Conservation (phyloP, 768 basidiomycete species). For the Mrakia hoshinonis region DNA sequence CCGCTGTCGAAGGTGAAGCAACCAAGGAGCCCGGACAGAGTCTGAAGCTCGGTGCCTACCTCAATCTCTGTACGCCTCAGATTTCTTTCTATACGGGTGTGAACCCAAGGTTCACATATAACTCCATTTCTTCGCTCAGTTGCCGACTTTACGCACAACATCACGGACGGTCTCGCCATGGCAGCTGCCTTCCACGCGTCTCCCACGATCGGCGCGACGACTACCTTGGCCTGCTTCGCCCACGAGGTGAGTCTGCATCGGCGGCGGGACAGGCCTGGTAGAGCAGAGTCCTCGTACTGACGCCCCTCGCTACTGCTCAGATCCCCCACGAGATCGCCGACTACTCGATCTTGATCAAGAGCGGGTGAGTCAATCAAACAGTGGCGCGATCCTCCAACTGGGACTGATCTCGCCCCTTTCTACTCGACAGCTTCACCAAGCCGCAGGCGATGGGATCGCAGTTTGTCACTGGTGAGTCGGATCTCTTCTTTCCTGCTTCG, state of each 20-base stretch:
- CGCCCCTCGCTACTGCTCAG: too few species aligned
- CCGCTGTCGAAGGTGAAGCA: slow-evolving; percentile 31
- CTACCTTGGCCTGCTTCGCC: slow-evolving; percentile 66
- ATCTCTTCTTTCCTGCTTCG: slow-evolving; percentile 37
- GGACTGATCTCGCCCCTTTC: background rate
- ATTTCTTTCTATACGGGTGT: slow-evolving; percentile 49
- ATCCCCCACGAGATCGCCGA: slow-evolving; percentile 97
- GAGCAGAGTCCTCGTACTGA: too few species aligned
- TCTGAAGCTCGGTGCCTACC: slow-evolving; percentile 79
- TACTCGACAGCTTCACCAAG: slow-evolving; percentile 71
- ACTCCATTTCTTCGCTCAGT: background rate
- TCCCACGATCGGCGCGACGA: slow-evolving; percentile 83
- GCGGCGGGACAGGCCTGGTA: too few species aligned
- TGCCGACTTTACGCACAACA: slow-evolving; percentile 25
- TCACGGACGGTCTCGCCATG: slow-evolving; percentile 91
- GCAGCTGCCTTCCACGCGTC: slow-evolving; percentile 96
- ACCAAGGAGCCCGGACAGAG: slow-evolving; percentile 21
- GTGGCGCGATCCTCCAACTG: slow-evolving; percentile 38
- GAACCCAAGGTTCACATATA: background rate
- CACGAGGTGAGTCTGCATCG: background rate
- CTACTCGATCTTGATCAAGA: slow-evolving; percentile 71
- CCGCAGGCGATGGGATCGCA: slow-evolving; percentile 87
- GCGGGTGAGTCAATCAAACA: slow-evolving; percentile 2
- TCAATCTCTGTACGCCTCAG: slow-evolving; percentile 86
- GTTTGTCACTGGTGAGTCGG: slow-evolving; percentile 58